phyloP scores from a whole-genome alignment of 768 basidiomycete species.

The Rubroboletus pulcherrimus region DNA sequence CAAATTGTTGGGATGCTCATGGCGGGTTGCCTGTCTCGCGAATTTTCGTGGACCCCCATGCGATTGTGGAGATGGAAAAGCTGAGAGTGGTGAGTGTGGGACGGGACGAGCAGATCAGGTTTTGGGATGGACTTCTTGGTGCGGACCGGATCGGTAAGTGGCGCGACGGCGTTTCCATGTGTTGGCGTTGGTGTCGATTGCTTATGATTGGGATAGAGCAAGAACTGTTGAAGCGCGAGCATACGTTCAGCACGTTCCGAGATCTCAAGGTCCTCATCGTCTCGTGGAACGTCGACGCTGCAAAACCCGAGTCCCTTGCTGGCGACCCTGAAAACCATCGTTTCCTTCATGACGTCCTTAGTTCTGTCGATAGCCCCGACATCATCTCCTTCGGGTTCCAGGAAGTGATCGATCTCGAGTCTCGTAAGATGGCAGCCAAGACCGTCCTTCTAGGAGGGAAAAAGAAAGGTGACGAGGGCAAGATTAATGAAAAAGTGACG shows the following conservation, averaged over 20 bases:
- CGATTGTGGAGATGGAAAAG: slow-evolving; percentile 63
- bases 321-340: slow-evolving; percentile 67
- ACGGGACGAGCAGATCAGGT: slow-evolving; percentile 63
- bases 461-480: slow-evolving; percentile 54
- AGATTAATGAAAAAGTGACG: slow-evolving; percentile 75
- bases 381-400: slow-evolving; percentile 94
- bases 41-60: slow-evolving; percentile 67
- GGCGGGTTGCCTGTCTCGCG: slow-evolving; percentile 57
- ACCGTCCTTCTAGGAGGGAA: slow-evolving; percentile 75
- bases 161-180: background rate
- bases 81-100: slow-evolving; percentile 75
- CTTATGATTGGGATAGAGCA: slow-evolving; percentile 47
- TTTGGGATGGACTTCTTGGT: slow-evolving; percentile 90
- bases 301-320: slow-evolving; percentile 69
- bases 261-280: slow-evolving; percentile 73
- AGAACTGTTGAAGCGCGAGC: slow-evolving; percentile 71
- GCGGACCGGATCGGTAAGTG: slow-evolving; percentile 83
- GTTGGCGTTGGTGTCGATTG: background rate
- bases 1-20: slow-evolving; percentile 88
- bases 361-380: slow-evolving; percentile 72
- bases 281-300: slow-evolving; percentile 92
- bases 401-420: slow-evolving; percentile 94
- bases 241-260: slow-evolving; percentile 75
- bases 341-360: slow-evolving; percentile 77
- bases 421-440: slow-evolving; percentile 88